These are phyloP conservation scores for Geum urbanum DNA, from an alignment of 306 rosid genomes.

Conservation along the genomic window DNA sequence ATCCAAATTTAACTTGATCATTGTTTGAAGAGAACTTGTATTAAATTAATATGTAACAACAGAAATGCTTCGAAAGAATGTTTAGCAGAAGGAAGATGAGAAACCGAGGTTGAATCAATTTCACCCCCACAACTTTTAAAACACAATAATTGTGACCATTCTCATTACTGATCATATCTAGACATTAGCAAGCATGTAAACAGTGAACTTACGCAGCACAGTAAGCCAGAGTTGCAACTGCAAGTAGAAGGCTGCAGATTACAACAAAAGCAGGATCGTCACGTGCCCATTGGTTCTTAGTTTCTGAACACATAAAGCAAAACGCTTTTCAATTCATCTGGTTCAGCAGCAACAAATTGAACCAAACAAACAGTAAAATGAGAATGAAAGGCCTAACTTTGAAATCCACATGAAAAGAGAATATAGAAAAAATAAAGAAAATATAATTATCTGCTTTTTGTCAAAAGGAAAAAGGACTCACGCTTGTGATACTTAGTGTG, in stretches of 20 bases:
- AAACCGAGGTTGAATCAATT: conserved; percentile 11
- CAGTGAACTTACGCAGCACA: conserved; percentile 91
- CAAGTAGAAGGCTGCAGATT: conserved; percentile 93
- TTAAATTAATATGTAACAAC: neutral
- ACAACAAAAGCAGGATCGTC: conserved; percentile 99
- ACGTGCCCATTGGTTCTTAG: conserved; percentile 99
- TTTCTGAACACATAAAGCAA: conserved; percentile 59
- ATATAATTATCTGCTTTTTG: neutral
- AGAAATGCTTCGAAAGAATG: neutral
- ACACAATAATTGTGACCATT: conserved; percentile 18
- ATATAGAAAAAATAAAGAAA: neutral
- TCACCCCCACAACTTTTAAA: conserved; percentile 2
- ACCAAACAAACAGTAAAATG: too few relatives aligned
- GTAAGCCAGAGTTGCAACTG: conserved; percentile 81
- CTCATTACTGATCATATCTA: conserved; percentile 14
- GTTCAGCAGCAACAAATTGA: neutral
- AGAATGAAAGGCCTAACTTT: too few relatives aligned
- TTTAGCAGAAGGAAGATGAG: conserved; percentile 2
- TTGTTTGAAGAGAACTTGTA: neutral
- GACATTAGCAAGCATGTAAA: conserved; percentile 24
- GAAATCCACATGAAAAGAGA: too few relatives aligned
- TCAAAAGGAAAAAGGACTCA: conserved; percentile 47
- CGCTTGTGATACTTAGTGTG: conserved; percentile 99
- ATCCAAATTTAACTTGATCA: neutral
- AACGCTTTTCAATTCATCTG: conserved; percentile 8